Percentiles rank a stretch among this genome's conserved stretches.
Evolutionary conservation across 805 yeast species (phyloP).

Genomic region (Ogataea saltuana): DNA sequence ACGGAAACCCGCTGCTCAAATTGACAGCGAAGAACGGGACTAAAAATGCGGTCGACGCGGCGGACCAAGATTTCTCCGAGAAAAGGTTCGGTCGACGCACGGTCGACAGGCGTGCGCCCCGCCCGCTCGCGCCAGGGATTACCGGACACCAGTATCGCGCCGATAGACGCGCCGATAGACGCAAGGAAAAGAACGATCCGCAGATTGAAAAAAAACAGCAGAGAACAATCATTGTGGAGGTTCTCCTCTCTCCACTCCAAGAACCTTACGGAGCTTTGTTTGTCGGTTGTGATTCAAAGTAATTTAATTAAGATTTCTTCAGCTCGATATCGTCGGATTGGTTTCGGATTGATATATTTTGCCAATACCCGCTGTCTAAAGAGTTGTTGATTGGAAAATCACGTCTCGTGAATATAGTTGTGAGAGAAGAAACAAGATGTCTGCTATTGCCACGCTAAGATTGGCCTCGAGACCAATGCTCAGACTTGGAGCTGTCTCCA

Average conservation of each 20-base stretch:
- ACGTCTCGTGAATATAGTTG: neutral
- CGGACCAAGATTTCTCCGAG: conserved; percentile 4
- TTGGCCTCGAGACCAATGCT: conserved; percentile 32
- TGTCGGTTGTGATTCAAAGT: neutral
- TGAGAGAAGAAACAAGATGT: conserved; percentile 32
- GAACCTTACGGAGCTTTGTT: conserved; percentile 1
- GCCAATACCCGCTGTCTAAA: conserved; percentile 1
- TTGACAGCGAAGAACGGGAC: too few relatives aligned
- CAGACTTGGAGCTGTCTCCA: conserved; percentile 17
- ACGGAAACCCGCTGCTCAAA: too few relatives aligned
- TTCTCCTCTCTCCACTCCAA: conserved; percentile 5
- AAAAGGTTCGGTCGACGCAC: conserved; percentile 12
- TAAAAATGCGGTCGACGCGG: conserved; percentile 1
- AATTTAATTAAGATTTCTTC: neutral
- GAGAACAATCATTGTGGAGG: conserved; percentile 6
- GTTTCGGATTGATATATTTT: conserved; percentile 3
- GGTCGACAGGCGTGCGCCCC: conserved; percentile 1
- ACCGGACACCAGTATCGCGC: neutral
- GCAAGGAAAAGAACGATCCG: conserved; percentile 28
- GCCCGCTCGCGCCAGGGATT: neutral
- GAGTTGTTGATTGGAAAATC: neutral
- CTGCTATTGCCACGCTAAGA: conserved; percentile 36
- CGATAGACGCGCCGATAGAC: conserved; percentile 4
- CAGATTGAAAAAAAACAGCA: conserved; percentile 20
- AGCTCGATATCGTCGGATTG: conserved; percentile 5